phyloP scores from a whole-genome alignment of 116 monocot genomes.

The Iris pallida region DNA sequence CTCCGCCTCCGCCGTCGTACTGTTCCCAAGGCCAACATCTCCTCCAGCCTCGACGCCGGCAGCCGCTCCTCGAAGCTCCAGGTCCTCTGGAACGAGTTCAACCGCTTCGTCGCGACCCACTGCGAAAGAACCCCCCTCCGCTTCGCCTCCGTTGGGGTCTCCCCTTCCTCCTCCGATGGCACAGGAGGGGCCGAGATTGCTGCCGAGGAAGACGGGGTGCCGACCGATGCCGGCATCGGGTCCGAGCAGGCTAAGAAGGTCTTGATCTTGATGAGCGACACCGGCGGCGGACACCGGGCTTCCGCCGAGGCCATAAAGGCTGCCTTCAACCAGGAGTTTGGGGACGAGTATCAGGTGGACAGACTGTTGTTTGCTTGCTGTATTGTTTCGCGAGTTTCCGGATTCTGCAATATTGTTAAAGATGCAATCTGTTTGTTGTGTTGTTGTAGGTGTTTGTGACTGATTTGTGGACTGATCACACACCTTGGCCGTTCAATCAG shows the following conservation, averaged over 20 bases:
- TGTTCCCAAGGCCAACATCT: background rate
- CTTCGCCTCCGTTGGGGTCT: slow-evolving; percentile 31
- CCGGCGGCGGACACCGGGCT: slow-evolving; percentile 94
- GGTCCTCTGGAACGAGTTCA: slow-evolving; percentile 46
- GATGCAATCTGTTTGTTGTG: too few relatives aligned
- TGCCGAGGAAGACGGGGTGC: slow-evolving; percentile 6
- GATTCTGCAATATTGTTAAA: too few relatives aligned
- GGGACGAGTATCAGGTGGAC: slow-evolving; percentile 80
- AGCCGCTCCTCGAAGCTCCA: slow-evolving; percentile 9
- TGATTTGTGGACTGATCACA: slow-evolving; percentile 97
- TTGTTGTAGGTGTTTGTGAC: slow-evolving; percentile 78
- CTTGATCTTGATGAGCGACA: slow-evolving; percentile 98
- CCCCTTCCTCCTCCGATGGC: slow-evolving; percentile 9
- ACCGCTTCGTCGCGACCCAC: slow-evolving; percentile 43
- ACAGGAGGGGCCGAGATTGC: too few relatives aligned
- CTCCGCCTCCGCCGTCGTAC: background rate
- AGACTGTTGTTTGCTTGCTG: background rate
- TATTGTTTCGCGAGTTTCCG: background rate
- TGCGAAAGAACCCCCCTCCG: slow-evolving; percentile 25
- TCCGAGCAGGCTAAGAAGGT: slow-evolving; percentile 56
- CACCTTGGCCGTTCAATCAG: slow-evolving; percentile 99
- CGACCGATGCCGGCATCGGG: slow-evolving; percentile 33
- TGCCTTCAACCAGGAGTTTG: slow-evolving; percentile 73
- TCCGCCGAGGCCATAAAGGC: slow-evolving; percentile 96
- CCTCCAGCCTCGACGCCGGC: background rate